These are phyloP conservation scores for Macrocybe gigantea DNA, from an alignment of 768 basidiomycete genomes.

Conservation along the genomic window DNA sequence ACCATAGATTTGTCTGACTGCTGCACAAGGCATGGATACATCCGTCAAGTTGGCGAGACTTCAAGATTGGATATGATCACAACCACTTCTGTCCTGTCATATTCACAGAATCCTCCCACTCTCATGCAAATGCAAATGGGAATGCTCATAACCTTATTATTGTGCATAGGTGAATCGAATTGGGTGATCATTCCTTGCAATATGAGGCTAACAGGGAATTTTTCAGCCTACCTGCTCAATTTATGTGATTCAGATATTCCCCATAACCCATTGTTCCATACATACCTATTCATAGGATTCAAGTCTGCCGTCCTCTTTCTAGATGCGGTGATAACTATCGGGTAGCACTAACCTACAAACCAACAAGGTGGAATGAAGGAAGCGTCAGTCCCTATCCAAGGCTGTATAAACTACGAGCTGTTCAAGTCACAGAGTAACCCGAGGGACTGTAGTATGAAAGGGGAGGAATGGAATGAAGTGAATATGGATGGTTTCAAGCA, in stretches of 20 bases:
- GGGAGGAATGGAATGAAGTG: too few species aligned
- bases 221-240: constrained; percentile 83
- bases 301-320: constrained; percentile 67
- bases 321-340: too few species aligned
- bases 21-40: constrained; percentile 46
- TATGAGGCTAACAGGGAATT: neutral
- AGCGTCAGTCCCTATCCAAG: too few species aligned
- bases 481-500: too few species aligned
- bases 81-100: constrained; percentile 53
- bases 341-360: too few species aligned
- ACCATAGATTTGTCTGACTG: neutral
- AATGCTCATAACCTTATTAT: constrained; percentile 59
- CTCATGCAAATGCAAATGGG: constrained; percentile 59
- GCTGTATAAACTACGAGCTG: too few species aligned
- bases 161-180: constrained; percentile 55
- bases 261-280: constrained; percentile 86
- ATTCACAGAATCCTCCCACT: constrained; percentile 55
- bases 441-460: too few species aligned
- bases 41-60: constrained; percentile 61
- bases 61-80: constrained; percentile 59
- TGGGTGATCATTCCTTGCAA: neutral
- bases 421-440: too few species aligned
- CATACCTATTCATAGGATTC: constrained; percentile 72
- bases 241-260: constrained; percentile 87
- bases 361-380: too few species aligned